Evolutionary conservation across 148 eudicot genomes (phyloP), one percentile per base, ranked within the genome.

Genomic region (Chenopodium suecicum): DNA sequence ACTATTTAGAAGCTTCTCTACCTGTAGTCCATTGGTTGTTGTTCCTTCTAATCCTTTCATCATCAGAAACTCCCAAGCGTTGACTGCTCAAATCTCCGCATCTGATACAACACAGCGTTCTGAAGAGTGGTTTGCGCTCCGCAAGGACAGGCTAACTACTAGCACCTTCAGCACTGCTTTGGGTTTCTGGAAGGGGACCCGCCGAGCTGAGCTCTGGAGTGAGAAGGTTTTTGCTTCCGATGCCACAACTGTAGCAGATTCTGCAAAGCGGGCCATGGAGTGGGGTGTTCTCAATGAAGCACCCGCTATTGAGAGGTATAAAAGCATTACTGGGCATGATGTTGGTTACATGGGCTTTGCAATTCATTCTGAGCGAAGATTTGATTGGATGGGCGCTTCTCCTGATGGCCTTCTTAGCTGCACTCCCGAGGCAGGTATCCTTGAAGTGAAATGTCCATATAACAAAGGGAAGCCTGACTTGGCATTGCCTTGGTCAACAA

Each of bases 401-500:
- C 98, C 98, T 0, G 98, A 95, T 70, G 98, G 98, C 65, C 90
- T 95, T 29, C 96, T 95, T 2, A 91, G 91, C 76, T 83, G 85
- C 78, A 75, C 79, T 47, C 91, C 91, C 0, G 89, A 86, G 23
- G 90, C 90, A 10, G 98, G 98, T 32, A 92, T 95, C 84, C 85
- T 95, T 16, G 98, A 95, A 83, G 98, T 95, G 23, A 95, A 95
- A 82, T 95, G 98, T 74, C 98, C 98, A 7, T 95, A 73, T 76
- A 89, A 87, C 70, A 89, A 89, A 76, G 92, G 92, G 72, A 95
- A 90, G 87, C 98, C 98, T 20, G 96, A 89, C 78, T 65, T 73
- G 80, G 97, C 84, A 48, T 76, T 92, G 66, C 98, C 98, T 3
- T 95, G 98, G 98, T 83, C 90, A 32, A 83, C 82, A 73, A 83